Base-by-base conservation (phyloP, 345 rosid genomes). In the Boechera stricta region DNA sequence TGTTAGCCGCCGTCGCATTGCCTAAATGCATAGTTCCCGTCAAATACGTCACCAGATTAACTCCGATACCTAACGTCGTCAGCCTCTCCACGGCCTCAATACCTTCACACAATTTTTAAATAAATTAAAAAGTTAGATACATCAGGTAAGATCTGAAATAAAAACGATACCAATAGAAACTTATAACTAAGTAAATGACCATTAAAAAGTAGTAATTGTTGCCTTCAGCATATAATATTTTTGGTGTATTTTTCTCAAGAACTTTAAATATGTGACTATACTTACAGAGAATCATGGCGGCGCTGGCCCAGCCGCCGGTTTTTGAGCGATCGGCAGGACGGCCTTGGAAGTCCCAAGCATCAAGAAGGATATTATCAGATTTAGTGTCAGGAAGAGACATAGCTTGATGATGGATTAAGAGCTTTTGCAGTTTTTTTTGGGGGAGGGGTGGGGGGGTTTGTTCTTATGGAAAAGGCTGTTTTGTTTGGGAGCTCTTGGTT, bases 301-400 rank as follows among this genome's bases (percentile, higher is more conserved):
- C 89, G 60, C 97, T 85, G 45, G 82, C 71, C 99, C 99, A 95
- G 69, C 99, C 97, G 13, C 98, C 98, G 59, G 97, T 82, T 32
- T 63, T 85, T 54, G 87, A 80, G 41, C 85, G 84, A 32, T 84
- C 87, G 53, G 96, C 91, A 0, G 92, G 89, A 21, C 87, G 88
- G 82, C 99, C 98, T 75, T 87, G 87, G 82, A 82, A 90, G 84
- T 95, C 97, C 97, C 98, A 92, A 55, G 96, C 98, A 82, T 95
- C 99, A 3, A 83, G 66, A 77, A 92, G 82, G 58, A 80, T 15
- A 45, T 39, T 86, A 26, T 85, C 77, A 56, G 74, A 77, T 35
- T 83, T 85, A 4, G 89, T 82, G 78, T 79, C 76, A 55, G 96
- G 89, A 35, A 88, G 87, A 68, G 81, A 71, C 88, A 82, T 87